These are phyloP conservation scores for Didymella lethalis DNA, from an alignment of 2,329 filamentous ascomycete genomes.

Conservation along the genomic window DNA sequence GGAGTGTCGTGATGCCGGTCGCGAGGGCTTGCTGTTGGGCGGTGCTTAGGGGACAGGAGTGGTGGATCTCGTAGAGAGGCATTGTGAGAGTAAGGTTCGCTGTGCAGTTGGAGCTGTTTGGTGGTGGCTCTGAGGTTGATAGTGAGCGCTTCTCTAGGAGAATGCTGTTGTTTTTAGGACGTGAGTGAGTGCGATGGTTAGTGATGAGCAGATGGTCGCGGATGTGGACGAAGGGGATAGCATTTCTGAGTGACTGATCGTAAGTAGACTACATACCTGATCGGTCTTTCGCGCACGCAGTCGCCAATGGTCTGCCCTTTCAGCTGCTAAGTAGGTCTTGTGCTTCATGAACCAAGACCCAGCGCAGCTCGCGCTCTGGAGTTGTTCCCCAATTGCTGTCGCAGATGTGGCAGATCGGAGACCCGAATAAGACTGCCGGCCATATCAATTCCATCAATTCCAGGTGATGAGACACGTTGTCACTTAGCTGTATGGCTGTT, in stretches of 20 bases:
- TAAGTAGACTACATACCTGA: neutral
- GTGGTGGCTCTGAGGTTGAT: neutral
- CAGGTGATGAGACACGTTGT: neutral
- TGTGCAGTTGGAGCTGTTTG: neutral
- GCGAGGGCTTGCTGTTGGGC: constrained; percentile 53
- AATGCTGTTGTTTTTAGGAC: neutral
- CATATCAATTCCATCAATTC: neutral
- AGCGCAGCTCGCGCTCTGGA: neutral
- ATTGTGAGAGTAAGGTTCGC: constrained; percentile 35
- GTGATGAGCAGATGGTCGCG: neutral
- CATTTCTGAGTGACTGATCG: neutral
- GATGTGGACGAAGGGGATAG: neutral
- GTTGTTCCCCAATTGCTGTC: neutral
- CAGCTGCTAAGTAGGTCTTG: neutral
- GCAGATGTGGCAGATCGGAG: neutral
- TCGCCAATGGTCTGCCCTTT: too few species aligned
- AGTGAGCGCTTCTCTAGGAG: neutral
- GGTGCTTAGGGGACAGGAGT: constrained; percentile 42
- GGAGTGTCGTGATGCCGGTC: constrained; percentile 52
- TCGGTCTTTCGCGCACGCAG: neutral
- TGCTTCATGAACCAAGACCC: neutral
- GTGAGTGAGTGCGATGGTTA: neutral
- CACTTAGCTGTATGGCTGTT: neutral
- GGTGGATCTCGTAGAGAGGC: constrained; percentile 57
- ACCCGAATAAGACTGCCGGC: neutral